Percentiles rank a stretch among this genome's conserved stretches.
phyloP scores from a whole-genome alignment of 805 yeast genomes.

The Myxozyma melibiosi region DNA sequence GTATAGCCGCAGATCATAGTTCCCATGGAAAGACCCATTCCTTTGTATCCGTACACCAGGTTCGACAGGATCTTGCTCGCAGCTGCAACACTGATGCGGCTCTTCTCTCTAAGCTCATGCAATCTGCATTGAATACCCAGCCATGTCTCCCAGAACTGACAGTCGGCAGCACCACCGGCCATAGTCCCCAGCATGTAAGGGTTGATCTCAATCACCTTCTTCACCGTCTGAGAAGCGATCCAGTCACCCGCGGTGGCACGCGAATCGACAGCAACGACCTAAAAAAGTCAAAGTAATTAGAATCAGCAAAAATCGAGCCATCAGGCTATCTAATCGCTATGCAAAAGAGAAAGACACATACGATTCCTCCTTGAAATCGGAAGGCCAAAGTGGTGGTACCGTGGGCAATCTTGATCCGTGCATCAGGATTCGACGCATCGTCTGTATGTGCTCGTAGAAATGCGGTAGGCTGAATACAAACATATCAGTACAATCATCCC shows the following conservation, averaged over 20 bases:
- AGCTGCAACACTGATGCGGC: slow-evolving; percentile 93
- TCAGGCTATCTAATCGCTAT: neutral
- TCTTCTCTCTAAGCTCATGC: slow-evolving; percentile 92
- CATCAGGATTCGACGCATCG: slow-evolving; percentile 88
- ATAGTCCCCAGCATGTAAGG: slow-evolving; percentile 93
- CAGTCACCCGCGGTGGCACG: slow-evolving; percentile 97
- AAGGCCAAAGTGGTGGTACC: slow-evolving; percentile 99
- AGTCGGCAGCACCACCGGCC: slow-evolving; percentile 99
- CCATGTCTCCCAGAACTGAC: slow-evolving; percentile 99
- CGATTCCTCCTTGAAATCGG: slow-evolving; percentile 91
- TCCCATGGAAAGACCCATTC: slow-evolving; percentile 99
- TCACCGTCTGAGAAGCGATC: slow-evolving; percentile 97
- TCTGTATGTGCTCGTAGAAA: slow-evolving; percentile 98
- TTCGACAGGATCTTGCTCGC: slow-evolving; percentile 92
- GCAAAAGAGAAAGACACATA: slow-evolving; percentile 36
- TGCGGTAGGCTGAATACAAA: slow-evolving; percentile 67
- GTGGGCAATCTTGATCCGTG: slow-evolving; percentile 94
- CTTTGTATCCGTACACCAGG: slow-evolving; percentile 89
- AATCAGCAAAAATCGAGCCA: neutral
- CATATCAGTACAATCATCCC: slow-evolving; percentile 1
- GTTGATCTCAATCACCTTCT: slow-evolving; percentile 94
- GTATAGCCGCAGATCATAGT: slow-evolving; percentile 99
- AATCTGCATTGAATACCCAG: slow-evolving; percentile 93
- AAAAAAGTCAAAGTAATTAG: neutral
- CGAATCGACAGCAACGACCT: slow-evolving; percentile 88